A percentile compares a stretch with the other conserved stretches of the same genome.
Evolutionary conservation across 2,329 filamentous ascomycete genomes (phyloP).

Genomic region (Colletotrichum godetiae): DNA sequence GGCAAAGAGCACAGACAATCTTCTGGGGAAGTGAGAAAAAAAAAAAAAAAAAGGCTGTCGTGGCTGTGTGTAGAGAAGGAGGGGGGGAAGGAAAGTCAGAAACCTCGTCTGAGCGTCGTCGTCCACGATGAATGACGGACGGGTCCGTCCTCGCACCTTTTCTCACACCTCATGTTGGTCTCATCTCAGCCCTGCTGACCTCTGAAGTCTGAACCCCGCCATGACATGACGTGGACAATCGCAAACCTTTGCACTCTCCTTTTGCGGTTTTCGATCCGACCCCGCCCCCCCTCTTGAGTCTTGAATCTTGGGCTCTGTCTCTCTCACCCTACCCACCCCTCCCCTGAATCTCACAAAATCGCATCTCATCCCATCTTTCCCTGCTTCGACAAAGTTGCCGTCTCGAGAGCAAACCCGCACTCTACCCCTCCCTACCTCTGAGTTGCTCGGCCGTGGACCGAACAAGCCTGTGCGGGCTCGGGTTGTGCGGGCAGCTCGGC

Average conservation of each 20-base stretch:
- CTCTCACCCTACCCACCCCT: background rate
- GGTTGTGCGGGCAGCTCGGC: background rate
- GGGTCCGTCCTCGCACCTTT: background rate
- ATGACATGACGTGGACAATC: conserved; percentile 1
- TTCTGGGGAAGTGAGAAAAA: background rate
- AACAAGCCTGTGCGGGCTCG: background rate
- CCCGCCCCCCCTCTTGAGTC: too few species aligned
- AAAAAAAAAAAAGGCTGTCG: too few species aligned
- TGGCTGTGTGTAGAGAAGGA: background rate
- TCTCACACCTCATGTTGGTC: conserved; percentile 22
- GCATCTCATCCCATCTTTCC: conserved; percentile 15
- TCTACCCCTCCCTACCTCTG: background rate
- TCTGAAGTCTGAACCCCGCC: background rate
- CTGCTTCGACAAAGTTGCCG: background rate
- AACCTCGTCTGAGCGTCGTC: background rate
- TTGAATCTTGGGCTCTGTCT: too few species aligned
- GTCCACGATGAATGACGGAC: background rate
- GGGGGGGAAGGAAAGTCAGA: background rate
- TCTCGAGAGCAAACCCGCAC: background rate
- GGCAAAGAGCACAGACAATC: background rate
- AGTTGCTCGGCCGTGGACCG: background rate
- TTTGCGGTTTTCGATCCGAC: background rate
- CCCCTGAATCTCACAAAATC: background rate
- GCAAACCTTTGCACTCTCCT: background rate
- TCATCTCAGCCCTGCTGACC: conserved; percentile 32